Conservation (phyloP, 176 grass and related monocot species). For the Dactylis glomerata region DNA sequence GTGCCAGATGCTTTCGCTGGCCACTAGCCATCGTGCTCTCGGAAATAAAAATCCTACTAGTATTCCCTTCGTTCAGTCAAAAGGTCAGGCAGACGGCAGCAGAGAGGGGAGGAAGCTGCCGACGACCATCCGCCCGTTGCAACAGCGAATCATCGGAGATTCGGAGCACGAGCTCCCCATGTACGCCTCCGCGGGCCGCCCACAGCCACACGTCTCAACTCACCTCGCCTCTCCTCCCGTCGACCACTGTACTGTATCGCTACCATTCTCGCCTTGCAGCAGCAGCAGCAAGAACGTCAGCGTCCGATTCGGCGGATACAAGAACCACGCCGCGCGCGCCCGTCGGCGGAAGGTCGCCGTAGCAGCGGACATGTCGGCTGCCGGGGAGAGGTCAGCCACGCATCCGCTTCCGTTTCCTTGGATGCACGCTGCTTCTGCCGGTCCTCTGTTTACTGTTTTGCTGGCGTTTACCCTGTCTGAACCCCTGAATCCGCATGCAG, state of each 20-base stretch:
- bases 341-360: neutral
- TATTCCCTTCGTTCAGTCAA: neutral
- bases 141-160: neutral
- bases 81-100: neutral
- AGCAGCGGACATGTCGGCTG: slow-evolving; percentile 20
- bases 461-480: neutral
- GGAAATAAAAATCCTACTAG: too few relatives aligned
- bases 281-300: neutral
- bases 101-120: neutral
- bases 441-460: neutral
- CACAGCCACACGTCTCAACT: neutral
- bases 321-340: neutral
- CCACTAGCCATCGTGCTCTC: neutral
- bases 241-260: neutral
- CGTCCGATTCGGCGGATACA: neutral
- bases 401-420: neutral
- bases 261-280: neutral
- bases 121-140: neutral
- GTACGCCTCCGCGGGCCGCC: neutral
- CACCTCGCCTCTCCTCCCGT: neutral
- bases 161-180: neutral
- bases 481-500: neutral
- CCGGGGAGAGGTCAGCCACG: neutral
- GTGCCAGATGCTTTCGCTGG: neutral
- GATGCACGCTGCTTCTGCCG: neutral